Base-by-base conservation (phyloP, 306 rosid species). In the Sicyos edulis region DNA sequence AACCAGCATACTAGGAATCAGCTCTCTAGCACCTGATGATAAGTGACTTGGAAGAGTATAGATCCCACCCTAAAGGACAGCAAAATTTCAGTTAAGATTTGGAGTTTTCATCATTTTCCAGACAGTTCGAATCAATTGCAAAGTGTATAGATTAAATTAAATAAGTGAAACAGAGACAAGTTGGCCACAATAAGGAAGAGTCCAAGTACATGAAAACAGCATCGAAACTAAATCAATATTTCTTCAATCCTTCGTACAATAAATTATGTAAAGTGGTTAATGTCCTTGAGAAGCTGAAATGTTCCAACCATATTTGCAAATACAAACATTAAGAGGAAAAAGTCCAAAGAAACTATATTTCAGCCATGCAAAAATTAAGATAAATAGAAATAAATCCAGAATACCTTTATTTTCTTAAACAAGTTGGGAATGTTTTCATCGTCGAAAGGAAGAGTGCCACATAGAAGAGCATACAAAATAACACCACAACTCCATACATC, bases 41-140 rank as follows among this genome's bases (percentile, higher is more conserved):
- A 93, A 85, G 85, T 90, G 97, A 82, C 99, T 91, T 2, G 97
- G 99, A 80, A 93, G 92, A 60, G 96, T 93, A 78, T 93, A 93
- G 75, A 93, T 91, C 76, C 99, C 99, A 62, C 92, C 97, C 99
- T 93, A 81, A 20, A 76, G 57, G 8, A 55, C 64, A 72, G 64
- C 19, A 72, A 72, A 34, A 15, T 21, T 49, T n/a, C 32, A 13
- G 22, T 11, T 20, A 72, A 55, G 19, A 16, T 42, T 55, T 17
- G 12, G 45, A 54, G 20, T 15, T 16, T n/a, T 72, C 75, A 17
- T 55, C 14, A 55, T 44, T 22, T 37, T 20, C 51, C 4, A 40
- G 70, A 40, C 14, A n/a, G 26, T 17, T 37, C 14, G 54, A 12
- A 12, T 66, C n/a, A 6, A 40, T 19, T 66, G 55, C 29, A 13